A percentile compares a stretch with the other conserved stretches of the same genome.
These are phyloP conservation scores for Phytophthora aleatoria DNA, from an alignment of 352 stramenopile species.

Conservation along the genomic window DNA sequence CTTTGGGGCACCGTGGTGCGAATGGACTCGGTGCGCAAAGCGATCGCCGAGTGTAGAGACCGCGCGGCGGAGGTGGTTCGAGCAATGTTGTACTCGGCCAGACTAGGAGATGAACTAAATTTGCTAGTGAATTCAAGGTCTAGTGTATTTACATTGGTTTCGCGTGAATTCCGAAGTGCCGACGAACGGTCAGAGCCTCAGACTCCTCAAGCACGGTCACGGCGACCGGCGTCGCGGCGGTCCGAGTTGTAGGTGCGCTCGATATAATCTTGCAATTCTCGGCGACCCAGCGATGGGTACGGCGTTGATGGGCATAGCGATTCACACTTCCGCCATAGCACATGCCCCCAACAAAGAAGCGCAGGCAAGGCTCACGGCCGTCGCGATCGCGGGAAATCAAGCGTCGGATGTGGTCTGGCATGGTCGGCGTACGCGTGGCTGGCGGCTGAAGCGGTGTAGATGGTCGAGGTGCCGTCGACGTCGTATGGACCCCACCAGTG, in stretches of 20 bases:
- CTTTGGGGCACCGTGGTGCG: too few relatives aligned
- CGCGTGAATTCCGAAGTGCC: conserved; percentile 10
- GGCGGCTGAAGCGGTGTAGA: background rate
- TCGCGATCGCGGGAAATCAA: background rate
- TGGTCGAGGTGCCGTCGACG: too few relatives aligned
- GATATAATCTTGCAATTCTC: conserved; percentile 6
- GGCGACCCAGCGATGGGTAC: background rate
- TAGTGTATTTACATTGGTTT: conserved; percentile 5
- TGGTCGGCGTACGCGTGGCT: background rate
- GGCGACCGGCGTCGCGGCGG: background rate
- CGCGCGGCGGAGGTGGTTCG: too few relatives aligned
- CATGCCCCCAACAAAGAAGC: conserved; percentile 9
- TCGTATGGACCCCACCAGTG: too few relatives aligned
- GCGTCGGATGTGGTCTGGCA: background rate
- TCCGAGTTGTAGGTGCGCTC: conserved; percentile 3
- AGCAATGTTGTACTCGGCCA: too few relatives aligned
- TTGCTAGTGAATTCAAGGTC: too few relatives aligned
- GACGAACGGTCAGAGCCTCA: conserved; percentile 12
- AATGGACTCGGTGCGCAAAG: too few relatives aligned
- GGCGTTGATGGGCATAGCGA: background rate
- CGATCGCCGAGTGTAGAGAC: too few relatives aligned
- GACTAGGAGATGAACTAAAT: too few relatives aligned
- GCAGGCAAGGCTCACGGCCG: conserved; percentile 8
- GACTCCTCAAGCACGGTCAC: conserved; percentile 1
- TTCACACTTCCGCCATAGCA: conserved; percentile 5